phyloP scores from a whole-genome alignment of 495 filamentous ascomycete species.

The Collariella sp. region DNA sequence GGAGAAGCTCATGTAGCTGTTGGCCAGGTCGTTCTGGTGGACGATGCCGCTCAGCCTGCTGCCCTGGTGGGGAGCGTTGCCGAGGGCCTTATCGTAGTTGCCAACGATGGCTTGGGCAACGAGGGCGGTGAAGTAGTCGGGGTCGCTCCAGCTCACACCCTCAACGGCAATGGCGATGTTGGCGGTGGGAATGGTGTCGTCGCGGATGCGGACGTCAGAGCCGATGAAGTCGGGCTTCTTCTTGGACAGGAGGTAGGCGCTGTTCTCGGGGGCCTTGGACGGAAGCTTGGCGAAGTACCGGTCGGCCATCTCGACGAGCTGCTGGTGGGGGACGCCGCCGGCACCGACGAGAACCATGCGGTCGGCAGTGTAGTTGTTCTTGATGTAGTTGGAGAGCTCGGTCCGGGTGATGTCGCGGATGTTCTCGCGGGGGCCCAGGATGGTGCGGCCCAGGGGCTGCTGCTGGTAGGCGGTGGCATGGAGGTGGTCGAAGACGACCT shows the following conservation, averaged over 20 bases:
- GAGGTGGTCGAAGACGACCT: slow-evolving; percentile 98
- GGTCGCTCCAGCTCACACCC: slow-evolving; percentile 98
- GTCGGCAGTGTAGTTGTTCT: slow-evolving; percentile 97
- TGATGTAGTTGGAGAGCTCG: slow-evolving; percentile 92
- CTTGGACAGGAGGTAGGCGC: slow-evolving; percentile 69
- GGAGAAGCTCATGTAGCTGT: slow-evolving; percentile 99
- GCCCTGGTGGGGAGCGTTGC: slow-evolving; percentile 88
- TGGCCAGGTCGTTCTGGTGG: slow-evolving; percentile 86
- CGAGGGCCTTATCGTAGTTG: slow-evolving; percentile 99
- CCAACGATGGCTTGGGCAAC: slow-evolving; percentile 98
- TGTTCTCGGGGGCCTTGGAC: slow-evolving; percentile 59
- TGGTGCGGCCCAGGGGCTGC: slow-evolving; percentile 94
- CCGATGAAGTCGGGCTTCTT: slow-evolving; percentile 87
- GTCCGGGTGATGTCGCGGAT: slow-evolving; percentile 88
- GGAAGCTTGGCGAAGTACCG: slow-evolving; percentile 80
- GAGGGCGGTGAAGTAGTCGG: slow-evolving; percentile 96
- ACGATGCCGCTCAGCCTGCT: slow-evolving; percentile 95
- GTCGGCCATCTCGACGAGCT: slow-evolving; percentile 92
- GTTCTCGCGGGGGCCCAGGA: slow-evolving; percentile 95
- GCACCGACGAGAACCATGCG: slow-evolving; percentile 98
- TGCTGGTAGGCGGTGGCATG: slow-evolving; percentile 95
- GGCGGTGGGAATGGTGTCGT: slow-evolving; percentile 90
- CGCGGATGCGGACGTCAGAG: slow-evolving; percentile 87
- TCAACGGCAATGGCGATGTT: slow-evolving; percentile 99
- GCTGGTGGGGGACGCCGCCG: slow-evolving; percentile 85